Percentiles rank a stretch among this genome's conserved stretches.
Conservation (phyloP, 2,329 filamentous ascomycete genomes). For the Colletotrichum cuscutae region DNA sequence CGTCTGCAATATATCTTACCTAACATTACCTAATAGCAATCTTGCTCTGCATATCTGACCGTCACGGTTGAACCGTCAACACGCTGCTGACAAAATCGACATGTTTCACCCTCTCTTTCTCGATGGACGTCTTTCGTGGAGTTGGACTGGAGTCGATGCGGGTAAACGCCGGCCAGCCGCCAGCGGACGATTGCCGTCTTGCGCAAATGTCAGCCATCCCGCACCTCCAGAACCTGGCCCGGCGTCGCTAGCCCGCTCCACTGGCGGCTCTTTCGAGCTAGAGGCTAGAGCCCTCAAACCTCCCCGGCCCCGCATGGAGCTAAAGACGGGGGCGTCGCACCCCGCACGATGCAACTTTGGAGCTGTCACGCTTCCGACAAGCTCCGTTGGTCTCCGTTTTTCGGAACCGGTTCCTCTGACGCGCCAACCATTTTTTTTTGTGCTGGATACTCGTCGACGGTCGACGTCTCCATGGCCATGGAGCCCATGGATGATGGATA, state of each 20-base stretch:
- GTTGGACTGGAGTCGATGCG: not conserved
- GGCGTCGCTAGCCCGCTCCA: constrained; percentile 23
- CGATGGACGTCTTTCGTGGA: not conserved
- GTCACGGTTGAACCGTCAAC: not conserved
- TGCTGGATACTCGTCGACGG: too few relatives aligned
- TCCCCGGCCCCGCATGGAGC: constrained; percentile 31
- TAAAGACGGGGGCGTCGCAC: constrained; percentile 23
- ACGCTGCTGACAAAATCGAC: not conserved
- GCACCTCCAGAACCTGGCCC: not conserved
- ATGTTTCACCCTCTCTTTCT: not conserved
- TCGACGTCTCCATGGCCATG: not conserved
- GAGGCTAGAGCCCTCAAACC: constrained; percentile 9
- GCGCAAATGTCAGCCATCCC: constrained; percentile 20
- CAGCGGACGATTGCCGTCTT: not conserved
- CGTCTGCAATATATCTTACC: constrained; percentile 17
- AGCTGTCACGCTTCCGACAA: constrained; percentile 31
- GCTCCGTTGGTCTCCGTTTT: constrained; percentile 30
- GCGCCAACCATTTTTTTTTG: constrained; percentile 7
- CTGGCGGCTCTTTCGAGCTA: constrained; percentile 24
- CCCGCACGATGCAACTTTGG: constrained; percentile 31
- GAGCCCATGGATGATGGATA: too few relatives aligned
- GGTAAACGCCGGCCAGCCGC: constrained; percentile 7
- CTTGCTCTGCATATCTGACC: not conserved
- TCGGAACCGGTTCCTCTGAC: constrained; percentile 20
- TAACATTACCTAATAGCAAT: constrained; percentile 30